phyloP scores from a whole-genome alignment of 495 filamentous ascomycete genomes.

The Penicillium cosmopolitanum region DNA sequence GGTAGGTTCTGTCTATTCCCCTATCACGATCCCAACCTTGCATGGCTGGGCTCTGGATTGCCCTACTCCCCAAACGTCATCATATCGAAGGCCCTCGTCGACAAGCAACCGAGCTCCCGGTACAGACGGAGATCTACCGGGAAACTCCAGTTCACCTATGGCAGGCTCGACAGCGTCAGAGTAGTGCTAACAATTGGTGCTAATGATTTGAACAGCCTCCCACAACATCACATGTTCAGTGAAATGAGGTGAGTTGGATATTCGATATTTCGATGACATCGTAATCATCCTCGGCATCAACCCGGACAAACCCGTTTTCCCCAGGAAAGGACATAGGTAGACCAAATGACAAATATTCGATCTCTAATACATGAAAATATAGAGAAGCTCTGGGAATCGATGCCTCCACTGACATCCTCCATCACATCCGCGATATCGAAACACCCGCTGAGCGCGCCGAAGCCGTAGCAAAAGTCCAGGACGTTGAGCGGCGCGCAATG shows the following conservation, averaged over 20 bases:
- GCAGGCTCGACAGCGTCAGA: background rate
- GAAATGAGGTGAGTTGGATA: constrained; percentile 69
- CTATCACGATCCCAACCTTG: background rate
- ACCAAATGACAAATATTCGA: too few species aligned
- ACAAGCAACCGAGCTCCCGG: background rate
- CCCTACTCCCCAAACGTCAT: too few species aligned
- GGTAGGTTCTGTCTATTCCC: constrained; percentile 55
- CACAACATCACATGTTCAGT: constrained; percentile 93
- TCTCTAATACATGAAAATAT: constrained; percentile 7
- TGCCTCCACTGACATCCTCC: constrained; percentile 77
- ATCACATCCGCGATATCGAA: constrained; percentile 79
- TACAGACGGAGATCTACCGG: background rate
- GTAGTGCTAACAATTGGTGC: background rate
- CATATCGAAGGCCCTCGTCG: too few species aligned
- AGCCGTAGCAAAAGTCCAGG: constrained; percentile 73
- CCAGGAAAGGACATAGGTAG: too few species aligned
- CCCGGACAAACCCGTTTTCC: background rate
- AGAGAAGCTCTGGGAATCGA: constrained; percentile 67
- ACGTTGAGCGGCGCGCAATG: constrained; percentile 83
- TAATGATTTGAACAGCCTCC: constrained; percentile 57
- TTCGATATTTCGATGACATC: background rate
- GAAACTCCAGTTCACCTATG: background rate
- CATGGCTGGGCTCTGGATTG: background rate
- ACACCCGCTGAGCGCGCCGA: constrained; percentile 54
- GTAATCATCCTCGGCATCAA: background rate